Evolutionary conservation across 495 filamentous ascomycete species (phyloP).

Genomic region (Penicillium goetzii): DNA sequence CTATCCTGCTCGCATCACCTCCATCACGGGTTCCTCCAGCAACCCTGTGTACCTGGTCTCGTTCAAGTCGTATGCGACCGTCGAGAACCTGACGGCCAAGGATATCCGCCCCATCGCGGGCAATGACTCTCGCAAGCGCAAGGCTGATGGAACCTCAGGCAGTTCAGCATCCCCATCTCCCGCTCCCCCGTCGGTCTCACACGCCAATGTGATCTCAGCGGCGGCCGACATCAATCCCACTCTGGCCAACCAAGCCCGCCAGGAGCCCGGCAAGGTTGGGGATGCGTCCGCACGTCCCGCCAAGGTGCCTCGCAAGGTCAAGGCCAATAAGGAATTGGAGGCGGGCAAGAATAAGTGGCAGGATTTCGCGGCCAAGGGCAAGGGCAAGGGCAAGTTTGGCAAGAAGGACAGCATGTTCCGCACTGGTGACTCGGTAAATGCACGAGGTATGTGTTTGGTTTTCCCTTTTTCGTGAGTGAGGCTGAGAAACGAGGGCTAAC

Average conservation of each 20-base stretch:
- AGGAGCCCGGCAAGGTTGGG: conserved; percentile 65
- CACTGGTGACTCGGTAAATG: conserved; percentile 81
- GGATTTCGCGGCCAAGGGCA: conserved; percentile 81
- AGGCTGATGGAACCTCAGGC: conserved; percentile 79
- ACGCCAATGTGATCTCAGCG: conserved; percentile 78
- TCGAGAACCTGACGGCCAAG: conserved; percentile 81
- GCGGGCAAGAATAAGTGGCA: conserved; percentile 93
- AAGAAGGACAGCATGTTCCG: conserved; percentile 99
- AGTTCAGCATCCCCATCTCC: conserved; percentile 51
- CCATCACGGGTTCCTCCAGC: conserved; percentile 85
- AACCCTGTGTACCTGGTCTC: conserved; percentile 91
- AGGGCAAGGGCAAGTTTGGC: conserved; percentile 76
- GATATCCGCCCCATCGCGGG: conserved; percentile 78
- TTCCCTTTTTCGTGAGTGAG: conserved; percentile 3
- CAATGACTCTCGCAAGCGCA: conserved; percentile 77
- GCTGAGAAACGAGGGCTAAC: background rate
- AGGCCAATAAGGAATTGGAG: conserved; percentile 87
- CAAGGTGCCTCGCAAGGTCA: conserved; percentile 79
- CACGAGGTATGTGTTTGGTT: conserved; percentile 65
- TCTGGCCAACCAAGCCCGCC: conserved; percentile 69
- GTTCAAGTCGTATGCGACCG: conserved; percentile 83
- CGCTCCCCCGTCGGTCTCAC: conserved; percentile 33
- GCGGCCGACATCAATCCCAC: conserved; percentile 84
- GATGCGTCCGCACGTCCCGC: conserved; percentile 68
- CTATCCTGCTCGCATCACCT: conserved; percentile 91